Base-by-base conservation (phyloP, 345 rosid genomes). In the Lumnitzera racemosa region DNA sequence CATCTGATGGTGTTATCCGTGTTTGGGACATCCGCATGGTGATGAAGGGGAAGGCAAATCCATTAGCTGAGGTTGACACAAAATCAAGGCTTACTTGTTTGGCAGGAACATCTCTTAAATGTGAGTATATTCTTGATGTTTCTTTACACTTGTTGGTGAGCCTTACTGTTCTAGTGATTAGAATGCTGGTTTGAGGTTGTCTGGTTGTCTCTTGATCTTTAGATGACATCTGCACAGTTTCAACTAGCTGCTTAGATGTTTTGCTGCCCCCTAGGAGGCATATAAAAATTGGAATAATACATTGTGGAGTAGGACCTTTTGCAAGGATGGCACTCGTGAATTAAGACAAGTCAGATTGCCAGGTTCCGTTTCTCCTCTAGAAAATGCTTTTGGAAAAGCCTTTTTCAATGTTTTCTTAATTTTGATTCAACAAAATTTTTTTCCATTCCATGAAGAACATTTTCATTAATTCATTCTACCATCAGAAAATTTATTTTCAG, bases 21-120 rank as follows among this genome's bases (percentile, higher is more conserved):
- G 96, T 90, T 52, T 94, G 99, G 99, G 99, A 94, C 72, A 80
- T 83, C 46, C 89, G 97, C 49, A 81, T 73, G 82, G 85, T 80
- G 4, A 43, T 59, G 59, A 82, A 80, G 67, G 96, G 82, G 63
- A 86, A 82, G 65, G 73, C 92, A 16, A 72, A 66, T 62, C 86
- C 95, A 9, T 73, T 94, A 67, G 95, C 97, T 1, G 97, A 94
- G 82, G 77, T 80, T 24, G 74, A 79, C 62, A 86, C 95, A 2
- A 88, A 86, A 68, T 84, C 97, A 47, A 88, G 99, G 77, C 79
- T 90, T 62, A 88, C 99, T 49, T 90, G 96, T 76, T 91, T 94
- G 67, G 95, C 96, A 7, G 97, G 95, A 48, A 80, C 95, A 47
- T 77, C 84, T 62, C 69, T 82, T 62, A 82, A 76, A 75, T 75